Conservation (phyloP, 192 early-diverging fungal species). For the Coemansia sp. region DNA sequence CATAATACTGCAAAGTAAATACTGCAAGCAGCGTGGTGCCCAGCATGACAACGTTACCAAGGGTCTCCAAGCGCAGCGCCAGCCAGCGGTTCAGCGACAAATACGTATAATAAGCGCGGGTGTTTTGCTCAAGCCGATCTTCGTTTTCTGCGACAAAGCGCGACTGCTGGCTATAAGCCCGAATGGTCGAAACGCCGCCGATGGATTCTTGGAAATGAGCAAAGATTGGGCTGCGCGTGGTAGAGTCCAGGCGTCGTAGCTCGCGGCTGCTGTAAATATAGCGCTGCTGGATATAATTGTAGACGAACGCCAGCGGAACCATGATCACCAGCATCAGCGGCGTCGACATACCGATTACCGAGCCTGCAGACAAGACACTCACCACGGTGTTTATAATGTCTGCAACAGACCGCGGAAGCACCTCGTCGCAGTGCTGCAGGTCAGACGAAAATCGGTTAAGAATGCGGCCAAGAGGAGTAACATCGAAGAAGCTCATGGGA, state of each 20-base stretch:
- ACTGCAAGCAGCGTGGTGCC: conserved; percentile 76
- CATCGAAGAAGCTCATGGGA: conserved; percentile 78
- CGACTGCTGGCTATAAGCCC: conserved; percentile 80
- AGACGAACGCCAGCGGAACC: conserved; percentile 71
- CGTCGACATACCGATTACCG: conserved; percentile 56
- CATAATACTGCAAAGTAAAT: conserved; percentile 56
- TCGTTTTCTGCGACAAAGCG: conserved; percentile 77
- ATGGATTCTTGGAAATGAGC: conserved; percentile 83
- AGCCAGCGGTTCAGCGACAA: conserved; percentile 75
- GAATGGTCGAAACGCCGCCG: conserved; percentile 80
- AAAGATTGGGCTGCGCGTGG: conserved; percentile 79
- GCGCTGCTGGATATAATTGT: conserved; percentile 71
- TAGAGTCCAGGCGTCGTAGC: conserved; percentile 83
- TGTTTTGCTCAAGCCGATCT: conserved; percentile 70
- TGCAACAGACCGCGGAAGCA: conserved; percentile 61
- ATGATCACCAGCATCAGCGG: conserved; percentile 74
- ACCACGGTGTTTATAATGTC: conserved; percentile 64
- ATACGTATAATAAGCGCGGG: conserved; percentile 76
- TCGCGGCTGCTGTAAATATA: conserved; percentile 84
- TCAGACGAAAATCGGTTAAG: conserved; percentile 78
- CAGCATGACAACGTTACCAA: conserved; percentile 78
- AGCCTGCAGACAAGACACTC: conserved; percentile 55
- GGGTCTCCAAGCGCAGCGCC: conserved; percentile 75
- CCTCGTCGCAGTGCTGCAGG: conserved; percentile 61
- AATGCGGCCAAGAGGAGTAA: conserved; percentile 75